Conservation (phyloP, 2,329 filamentous ascomycete species). For the Mycosphaerella sp. region DNA sequence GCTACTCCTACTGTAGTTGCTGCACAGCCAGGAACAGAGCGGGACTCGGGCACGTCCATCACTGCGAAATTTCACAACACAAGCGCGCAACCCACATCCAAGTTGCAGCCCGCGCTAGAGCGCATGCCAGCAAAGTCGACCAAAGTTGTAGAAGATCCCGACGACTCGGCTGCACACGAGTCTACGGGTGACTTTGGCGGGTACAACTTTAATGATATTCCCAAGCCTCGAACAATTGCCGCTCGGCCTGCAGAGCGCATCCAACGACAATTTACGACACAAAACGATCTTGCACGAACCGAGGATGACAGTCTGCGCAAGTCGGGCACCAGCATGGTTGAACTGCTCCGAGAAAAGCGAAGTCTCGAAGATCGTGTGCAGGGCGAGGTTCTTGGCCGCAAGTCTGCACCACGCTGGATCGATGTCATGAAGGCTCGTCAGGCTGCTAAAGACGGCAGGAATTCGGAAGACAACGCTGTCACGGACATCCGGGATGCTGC, state of each 20-base stretch:
- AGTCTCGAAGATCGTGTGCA: constrained; percentile 7
- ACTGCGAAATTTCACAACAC: not conserved
- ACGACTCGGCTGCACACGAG: constrained; percentile 31
- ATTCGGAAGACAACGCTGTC: constrained; percentile 13
- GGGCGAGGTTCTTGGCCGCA: constrained; percentile 8
- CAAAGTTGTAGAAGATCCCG: constrained; percentile 17
- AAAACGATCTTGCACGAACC: constrained; percentile 1
- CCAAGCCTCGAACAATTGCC: constrained; percentile 18
- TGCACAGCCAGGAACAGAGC: not conserved
- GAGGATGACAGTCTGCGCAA: constrained; percentile 6
- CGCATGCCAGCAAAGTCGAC: constrained; percentile 26
- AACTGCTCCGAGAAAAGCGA: constrained; percentile 1
- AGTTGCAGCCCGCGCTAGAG: constrained; percentile 22
- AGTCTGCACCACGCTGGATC: constrained; percentile 21
- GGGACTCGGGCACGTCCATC: not conserved
- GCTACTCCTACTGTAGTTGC: not conserved
- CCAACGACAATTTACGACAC: constrained; percentile 17
- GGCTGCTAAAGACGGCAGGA: constrained; percentile 16
- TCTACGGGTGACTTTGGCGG: constrained; percentile 26
- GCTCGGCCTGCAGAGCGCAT: constrained; percentile 28
- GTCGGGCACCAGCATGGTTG: constrained; percentile 4
- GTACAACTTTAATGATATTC: constrained; percentile 19
- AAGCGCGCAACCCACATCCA: not conserved
- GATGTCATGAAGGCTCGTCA: constrained; percentile 25
- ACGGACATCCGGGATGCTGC: constrained; percentile 15